A percentile compares a stretch with the other conserved stretches of the same genome.
Conservation (phyloP, 176 grass and related monocot genomes). For the Ampelocalamus luodianensis region DNA sequence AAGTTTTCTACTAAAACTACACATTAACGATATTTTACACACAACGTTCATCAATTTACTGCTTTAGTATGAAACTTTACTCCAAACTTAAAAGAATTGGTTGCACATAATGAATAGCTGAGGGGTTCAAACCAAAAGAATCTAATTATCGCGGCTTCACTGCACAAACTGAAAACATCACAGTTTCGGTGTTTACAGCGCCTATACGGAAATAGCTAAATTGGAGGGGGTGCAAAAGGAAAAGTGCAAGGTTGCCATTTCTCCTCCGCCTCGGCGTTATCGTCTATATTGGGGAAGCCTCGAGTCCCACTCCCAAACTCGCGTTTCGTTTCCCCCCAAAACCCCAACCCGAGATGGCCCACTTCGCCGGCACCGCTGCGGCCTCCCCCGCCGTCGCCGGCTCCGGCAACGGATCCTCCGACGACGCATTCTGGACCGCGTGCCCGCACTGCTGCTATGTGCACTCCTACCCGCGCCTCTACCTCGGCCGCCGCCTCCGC, state of each 20-base stretch:
- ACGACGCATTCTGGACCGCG: conserved; percentile 48
- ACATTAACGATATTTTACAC: too few relatives aligned
- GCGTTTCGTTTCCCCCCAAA: conserved; percentile 1
- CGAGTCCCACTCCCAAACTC: neutral
- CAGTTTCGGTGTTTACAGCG: too few relatives aligned
- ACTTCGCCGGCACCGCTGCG: conserved; percentile 29
- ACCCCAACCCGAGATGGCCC: conserved; percentile 28
- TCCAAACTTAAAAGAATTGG: too few relatives aligned
- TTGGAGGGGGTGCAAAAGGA: neutral
- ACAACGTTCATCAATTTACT: too few relatives aligned
- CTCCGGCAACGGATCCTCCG: neutral
- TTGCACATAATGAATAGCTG: too few relatives aligned
- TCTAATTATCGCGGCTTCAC: too few relatives aligned
- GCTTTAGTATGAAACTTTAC: too few relatives aligned
- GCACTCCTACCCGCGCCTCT: conserved; percentile 51
- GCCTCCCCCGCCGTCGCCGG: neutral
- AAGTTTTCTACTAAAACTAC: neutral
- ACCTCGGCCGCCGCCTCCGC: conserved; percentile 45
- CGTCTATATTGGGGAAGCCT: neutral
- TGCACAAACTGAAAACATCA: too few relatives aligned
- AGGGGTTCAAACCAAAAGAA: too few relatives aligned
- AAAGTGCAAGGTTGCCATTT: neutral
- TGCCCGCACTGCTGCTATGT: conserved; percentile 58
- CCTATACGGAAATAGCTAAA: too few relatives aligned
- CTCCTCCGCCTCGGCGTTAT: neutral